Percentiles rank a stretch among this genome's conserved stretches.
Conservation (phyloP, 495 filamentous ascomycete species). For the Neurospora tetrasperma region DNA sequence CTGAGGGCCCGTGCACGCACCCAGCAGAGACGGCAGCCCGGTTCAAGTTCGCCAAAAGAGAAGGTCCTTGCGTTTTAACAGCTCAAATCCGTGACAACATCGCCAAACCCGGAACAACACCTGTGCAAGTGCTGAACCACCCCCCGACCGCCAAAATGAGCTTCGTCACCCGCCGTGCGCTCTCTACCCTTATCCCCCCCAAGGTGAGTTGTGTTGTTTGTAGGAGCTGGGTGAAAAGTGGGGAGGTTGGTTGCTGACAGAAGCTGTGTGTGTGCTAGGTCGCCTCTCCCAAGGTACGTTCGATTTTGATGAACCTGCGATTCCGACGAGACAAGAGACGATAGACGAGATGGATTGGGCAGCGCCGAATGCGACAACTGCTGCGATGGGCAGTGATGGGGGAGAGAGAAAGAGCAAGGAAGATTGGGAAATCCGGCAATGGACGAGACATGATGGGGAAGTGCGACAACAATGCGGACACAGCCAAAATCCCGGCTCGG, state of each 20-base stretch:
- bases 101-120: constrained; percentile 3
- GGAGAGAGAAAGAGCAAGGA: neutral
- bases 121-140: constrained; percentile 13
- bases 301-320: constrained; percentile 2
- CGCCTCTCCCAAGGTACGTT: constrained; percentile 86
- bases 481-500: neutral
- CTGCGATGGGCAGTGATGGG: neutral
- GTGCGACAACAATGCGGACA: neutral
- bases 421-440: neutral
- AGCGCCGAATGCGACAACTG: neutral
- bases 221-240: neutral
- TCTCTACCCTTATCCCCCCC: constrained; percentile 96
- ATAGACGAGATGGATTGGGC: neutral
- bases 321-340: neutral
- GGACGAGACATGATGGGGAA: neutral
- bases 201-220: constrained; percentile 53
- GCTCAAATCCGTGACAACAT: constrained; percentile 16
- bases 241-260: constrained; percentile 19
- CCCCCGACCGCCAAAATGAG: constrained; percentile 61
- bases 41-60: constrained; percentile 1
- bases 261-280: constrained; percentile 29
- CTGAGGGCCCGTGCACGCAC: neutral
- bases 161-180: constrained; percentile 73
- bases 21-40: neutral
- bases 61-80: constrained; percentile 6